Percentiles rank a stretch among this genome's conserved stretches.
phyloP scores from a whole-genome alignment of 2,329 filamentous ascomycete genomes.

The Moelleriella libera region DNA sequence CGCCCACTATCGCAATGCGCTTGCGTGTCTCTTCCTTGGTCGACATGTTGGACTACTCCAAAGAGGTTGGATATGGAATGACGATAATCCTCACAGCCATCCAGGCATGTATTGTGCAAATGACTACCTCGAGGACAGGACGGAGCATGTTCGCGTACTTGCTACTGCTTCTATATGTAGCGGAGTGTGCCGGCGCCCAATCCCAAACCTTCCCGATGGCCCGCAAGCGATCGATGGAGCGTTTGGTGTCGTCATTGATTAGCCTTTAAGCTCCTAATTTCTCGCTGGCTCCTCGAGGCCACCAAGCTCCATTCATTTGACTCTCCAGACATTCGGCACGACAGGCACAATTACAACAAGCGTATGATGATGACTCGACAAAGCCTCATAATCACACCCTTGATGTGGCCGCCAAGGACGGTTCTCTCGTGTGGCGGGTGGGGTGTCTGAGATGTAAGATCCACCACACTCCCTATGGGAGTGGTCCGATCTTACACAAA shows the following conservation, averaged over 20 bases:
- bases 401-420: no score
- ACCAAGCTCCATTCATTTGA: no score
- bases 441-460: no score
- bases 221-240: not conserved
- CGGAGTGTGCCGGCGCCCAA: not conserved
- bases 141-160: not conserved
- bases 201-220: no score
- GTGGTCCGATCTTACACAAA: no score
- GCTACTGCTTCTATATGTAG: not conserved
- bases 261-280: not conserved
- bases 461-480: no score
- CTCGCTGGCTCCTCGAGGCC: not conserved
- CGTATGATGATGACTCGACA: no score
- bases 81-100: not conserved
- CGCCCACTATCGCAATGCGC: slow-evolving; percentile 44
- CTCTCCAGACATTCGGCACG: no score
- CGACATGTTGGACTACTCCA: not conserved
- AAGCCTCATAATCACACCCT: no score
- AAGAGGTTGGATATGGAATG: not conserved
- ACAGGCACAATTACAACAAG: no score
- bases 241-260: slow-evolving; percentile 8
- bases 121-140: not conserved
- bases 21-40: slow-evolving; percentile 14
- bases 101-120: no score
- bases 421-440: no score